Evolutionary conservation across 2,329 filamentous ascomycete species (phyloP), one percentile per base, ranked within the genome.

Genomic region (Ascochyta clinopodiicola): DNA sequence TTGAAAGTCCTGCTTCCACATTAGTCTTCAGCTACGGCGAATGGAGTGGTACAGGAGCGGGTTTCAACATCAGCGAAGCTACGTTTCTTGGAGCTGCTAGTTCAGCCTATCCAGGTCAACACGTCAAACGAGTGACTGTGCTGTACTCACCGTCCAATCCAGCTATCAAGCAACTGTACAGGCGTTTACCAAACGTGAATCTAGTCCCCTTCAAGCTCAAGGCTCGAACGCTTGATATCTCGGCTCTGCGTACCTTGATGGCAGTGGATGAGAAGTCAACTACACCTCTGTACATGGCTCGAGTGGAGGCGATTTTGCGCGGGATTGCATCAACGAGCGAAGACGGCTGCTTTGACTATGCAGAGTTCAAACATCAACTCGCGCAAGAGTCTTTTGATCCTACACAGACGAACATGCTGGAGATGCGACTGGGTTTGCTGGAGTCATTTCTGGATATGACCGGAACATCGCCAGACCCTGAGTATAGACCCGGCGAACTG

Each of bases 361-460:
- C 42, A 0, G 27, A 40, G 0, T 70, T 71, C 59, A 70, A 67
- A 25, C 10, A 47, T 10, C 52, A 34, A 13, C 36, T 70, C 4
- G n/a, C 39, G 1, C 5, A 51, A 10, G 59, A 63, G 19, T 52
- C 50, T 0, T 71, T 71, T 29, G 57, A 66, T 35, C 31, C 48
- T 1, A 42, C 21, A 1, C 88, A 92, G 65, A 68, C 72, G 0
- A 77, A 66, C 0, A 84, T 87, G 0, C 74, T 94, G 2, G 73
- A 79, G 0, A 81, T 87, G 68, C 81, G 88, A 0, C 75, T 91
- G 1, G 80, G 85, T 6, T 79, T 87, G 0, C 76, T 91, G 0
- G 85, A 91, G 63, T 86, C 82, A 13, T 90, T 90, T 71, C 80
- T 90, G 70, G 78, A 80, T 61, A 44, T 63, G 7, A 34, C 49